Evolutionary conservation across 148 eudicot species (phyloP), one percentile per base, ranked within the genome.

Genomic region (Rhododendron vialii): DNA sequence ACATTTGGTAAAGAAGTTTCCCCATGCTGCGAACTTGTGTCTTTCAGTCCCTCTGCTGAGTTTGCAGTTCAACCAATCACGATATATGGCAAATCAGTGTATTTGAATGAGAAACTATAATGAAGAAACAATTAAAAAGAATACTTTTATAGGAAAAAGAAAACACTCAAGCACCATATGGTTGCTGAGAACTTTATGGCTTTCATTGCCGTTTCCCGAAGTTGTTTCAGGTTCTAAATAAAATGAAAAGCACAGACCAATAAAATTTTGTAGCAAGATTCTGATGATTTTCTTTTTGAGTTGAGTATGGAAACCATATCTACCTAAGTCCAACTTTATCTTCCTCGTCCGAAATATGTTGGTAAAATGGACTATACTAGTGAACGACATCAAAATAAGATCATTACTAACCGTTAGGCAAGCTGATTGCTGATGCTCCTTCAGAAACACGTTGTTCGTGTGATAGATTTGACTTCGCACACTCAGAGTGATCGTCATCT

Each of bases 351-450:
- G 12, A 22, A 48, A 41, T 65, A 30, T 65, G 26, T 30, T 13
- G 1, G 17, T 1, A 28, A 63, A 41, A 82, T 7, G 13, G 38
- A 83, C 55, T 33, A 67, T 69, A 61, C 2, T 11, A 28, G 50
- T 20, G 38, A 51, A 33, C 7, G 5, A 35, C 35, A 28, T 43
- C 33, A 20, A 35, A 73, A 30, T 35, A 55, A 35, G 67, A 22
- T 15, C 53, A 74, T 36, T 75, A 75, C 86, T 24, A 8, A 84
- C 85, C 86, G 35, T 47, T 78, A 35, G 81, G 71, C 69, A 67
- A 76, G 80, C 81, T 59, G 85, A 80, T 81, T 63, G 78, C 41
- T 55, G 75, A 63, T 86, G 85, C 48, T 89, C 74, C 83, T 57
- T 83, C 85, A 73, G 45, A 82, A 73, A 53, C 81, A 59, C 43